A percentile compares a stretch with the other conserved stretches of the same genome.
phyloP scores from a whole-genome alignment of 345 rosid genomes.

The Salix viminalis region DNA sequence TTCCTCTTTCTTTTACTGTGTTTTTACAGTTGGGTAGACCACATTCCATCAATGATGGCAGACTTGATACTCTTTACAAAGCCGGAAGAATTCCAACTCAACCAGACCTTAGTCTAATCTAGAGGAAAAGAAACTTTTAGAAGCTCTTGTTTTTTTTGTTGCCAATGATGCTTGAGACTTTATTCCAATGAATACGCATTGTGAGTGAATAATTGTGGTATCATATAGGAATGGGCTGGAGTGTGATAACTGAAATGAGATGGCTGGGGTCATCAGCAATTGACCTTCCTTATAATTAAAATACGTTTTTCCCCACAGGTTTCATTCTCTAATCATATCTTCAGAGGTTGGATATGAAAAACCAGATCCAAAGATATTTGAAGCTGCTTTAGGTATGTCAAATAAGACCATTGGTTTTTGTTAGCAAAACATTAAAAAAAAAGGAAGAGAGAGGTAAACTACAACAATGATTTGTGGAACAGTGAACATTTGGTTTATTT shows the following conservation, averaged over 20 bases:
- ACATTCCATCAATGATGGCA: not conserved
- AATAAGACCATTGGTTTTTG: not conserved
- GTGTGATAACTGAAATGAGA: not conserved
- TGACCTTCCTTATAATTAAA: not conserved
- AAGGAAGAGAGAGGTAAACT: not conserved
- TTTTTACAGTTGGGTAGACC: not conserved
- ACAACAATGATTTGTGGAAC: not conserved
- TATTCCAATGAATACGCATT: not conserved
- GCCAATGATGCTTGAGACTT: conserved; percentile 5
- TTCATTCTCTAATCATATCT: conserved; percentile 74
- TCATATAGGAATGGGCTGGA: not conserved
- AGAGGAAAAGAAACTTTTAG: not conserved
- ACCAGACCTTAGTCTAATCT: not conserved
- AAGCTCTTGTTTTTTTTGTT: not conserved
- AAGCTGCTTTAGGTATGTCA: conserved; percentile 63
- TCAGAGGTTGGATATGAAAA: conserved; percentile 85
- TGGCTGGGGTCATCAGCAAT: not conserved
- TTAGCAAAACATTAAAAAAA: not conserved
- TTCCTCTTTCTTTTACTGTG: not conserved
- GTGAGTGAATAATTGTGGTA: not conserved
- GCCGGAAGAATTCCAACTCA: not conserved
- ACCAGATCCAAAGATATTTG: conserved; percentile 67
- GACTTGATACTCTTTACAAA: not conserved
- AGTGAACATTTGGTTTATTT: not conserved
- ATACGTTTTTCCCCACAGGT: conserved; percentile 36